Conservation (phyloP, 768 basidiomycete species). For the Suillus tomentosus region DNA sequence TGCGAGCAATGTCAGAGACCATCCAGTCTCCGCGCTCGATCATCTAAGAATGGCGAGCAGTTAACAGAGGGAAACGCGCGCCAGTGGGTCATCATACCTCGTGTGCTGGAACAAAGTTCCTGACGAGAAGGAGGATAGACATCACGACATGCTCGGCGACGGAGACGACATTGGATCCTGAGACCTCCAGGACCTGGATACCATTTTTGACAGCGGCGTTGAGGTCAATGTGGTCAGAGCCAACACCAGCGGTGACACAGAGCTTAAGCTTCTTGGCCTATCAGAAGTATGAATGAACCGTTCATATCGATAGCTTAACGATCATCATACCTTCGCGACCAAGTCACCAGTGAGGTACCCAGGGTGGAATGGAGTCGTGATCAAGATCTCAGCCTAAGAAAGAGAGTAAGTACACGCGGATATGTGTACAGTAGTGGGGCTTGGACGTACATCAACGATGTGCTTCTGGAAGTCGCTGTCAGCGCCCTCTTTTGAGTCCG, state of each 20-base stretch:
- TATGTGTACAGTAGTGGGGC: neutral
- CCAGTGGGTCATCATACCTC: slow-evolving; percentile 48
- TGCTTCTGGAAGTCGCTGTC: slow-evolving; percentile 83
- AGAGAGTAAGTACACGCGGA: slow-evolving; percentile 18
- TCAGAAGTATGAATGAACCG: slow-evolving; percentile 5
- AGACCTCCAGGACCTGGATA: slow-evolving; percentile 84
- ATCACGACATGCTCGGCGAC: slow-evolving; percentile 92
- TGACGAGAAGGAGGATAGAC: slow-evolving; percentile 87
- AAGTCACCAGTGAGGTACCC: slow-evolving; percentile 79
- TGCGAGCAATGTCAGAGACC: slow-evolving; percentile 79
- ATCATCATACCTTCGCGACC: slow-evolving; percentile 55
- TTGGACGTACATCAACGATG: slow-evolving; percentile 65
- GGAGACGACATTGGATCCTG: slow-evolving; percentile 88
- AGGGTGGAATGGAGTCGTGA: slow-evolving; percentile 87
- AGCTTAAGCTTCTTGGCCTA: slow-evolving; percentile 89
- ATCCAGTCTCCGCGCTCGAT: slow-evolving; percentile 86
- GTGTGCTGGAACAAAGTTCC: slow-evolving; percentile 88
- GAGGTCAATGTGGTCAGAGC: slow-evolving; percentile 89
- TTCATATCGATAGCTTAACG: slow-evolving; percentile 10
- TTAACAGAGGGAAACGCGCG: neutral
- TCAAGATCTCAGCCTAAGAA: slow-evolving; percentile 71
- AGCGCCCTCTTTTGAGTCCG: slow-evolving; percentile 81
- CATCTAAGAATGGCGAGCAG: slow-evolving; percentile 46
- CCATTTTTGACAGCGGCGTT: slow-evolving; percentile 81
- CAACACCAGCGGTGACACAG: slow-evolving; percentile 89